Evolutionary conservation across 495 filamentous ascomycete genomes (phyloP).

Genomic region (Lentithecium fluviatile): DNA sequence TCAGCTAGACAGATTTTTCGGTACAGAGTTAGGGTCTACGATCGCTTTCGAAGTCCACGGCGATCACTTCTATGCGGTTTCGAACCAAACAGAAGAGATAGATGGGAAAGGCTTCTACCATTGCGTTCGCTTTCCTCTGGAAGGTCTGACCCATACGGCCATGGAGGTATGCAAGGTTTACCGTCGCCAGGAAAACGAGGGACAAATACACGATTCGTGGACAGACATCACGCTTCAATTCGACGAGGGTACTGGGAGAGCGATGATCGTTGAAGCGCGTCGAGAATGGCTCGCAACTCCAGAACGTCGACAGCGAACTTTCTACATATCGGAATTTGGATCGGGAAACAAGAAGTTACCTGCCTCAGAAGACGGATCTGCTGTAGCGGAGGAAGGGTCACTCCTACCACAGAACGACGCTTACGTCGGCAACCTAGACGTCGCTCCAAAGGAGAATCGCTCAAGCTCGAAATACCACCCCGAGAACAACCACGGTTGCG

Average conservation of each 20-base stretch:
- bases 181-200: constrained; percentile 68
- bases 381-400: neutral
- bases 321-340: constrained; percentile 61
- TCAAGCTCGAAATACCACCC: constrained; percentile 23
- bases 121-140: constrained; percentile 60
- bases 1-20: constrained; percentile 55
- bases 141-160: constrained; percentile 40
- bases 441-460: constrained; percentile 20
- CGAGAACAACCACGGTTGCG: constrained; percentile 16
- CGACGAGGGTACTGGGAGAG: constrained; percentile 59
- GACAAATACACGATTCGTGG: constrained; percentile 77
- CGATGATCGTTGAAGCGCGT: constrained; percentile 68
- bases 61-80: constrained; percentile 69
- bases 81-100: constrained; percentile 64
- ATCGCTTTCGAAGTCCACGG: constrained; percentile 71
- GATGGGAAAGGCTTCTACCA: constrained; percentile 72
- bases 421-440: constrained; percentile 22
- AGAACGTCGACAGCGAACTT: constrained; percentile 63
- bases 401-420: constrained; percentile 18
- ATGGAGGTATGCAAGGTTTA: constrained; percentile 51
- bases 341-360: constrained; percentile 41
- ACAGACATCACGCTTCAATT: constrained; percentile 62
- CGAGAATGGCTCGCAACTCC: constrained; percentile 65
- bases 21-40: constrained; percentile 64
- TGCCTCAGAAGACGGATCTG: neutral